Evolutionary conservation across 176 grass and related monocot genomes (phyloP), one percentile per base, ranked within the genome.

Genomic region (Paspalum notatum): DNA sequence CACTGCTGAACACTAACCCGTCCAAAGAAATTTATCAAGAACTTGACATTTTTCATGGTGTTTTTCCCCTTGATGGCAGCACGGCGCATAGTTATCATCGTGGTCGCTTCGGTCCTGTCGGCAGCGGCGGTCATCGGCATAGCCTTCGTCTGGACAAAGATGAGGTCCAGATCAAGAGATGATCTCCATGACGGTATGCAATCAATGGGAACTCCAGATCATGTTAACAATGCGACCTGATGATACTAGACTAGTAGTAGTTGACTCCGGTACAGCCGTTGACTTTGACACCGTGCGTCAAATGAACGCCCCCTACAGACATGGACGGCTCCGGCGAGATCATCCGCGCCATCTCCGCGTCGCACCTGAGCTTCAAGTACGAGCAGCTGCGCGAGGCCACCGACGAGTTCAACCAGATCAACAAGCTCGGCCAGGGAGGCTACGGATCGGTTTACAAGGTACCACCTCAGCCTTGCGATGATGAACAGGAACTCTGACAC

Each of bases 391-490:
- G 81, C 38, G 83, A 27, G 70, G 91, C 91, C 20, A 97, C 91
- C 0, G 88, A 87, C 15, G 80, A 93, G 80, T 97, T 97, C 66
- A 75, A 69, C 55, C 91, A 91, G 68, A 89, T 60, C 58, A 93
- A 97, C 80, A 93, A 92, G 79, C 72, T 97, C 17, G 91, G 94
- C 15, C 90, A 97, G 87, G 94, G 94, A 0, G 94, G 91, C 49
- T 97, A 83, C 39, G 94, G 94, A 9, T 84, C 94, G 18, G 94
- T 97, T 0, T 97, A 97, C 80, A 97, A 89, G 93, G 93, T 95
- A 83, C 37, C 10, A 83, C 37, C 10, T 10, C n/a, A 32, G 32
- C 32, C 32, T 32, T 32, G 32, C n/a, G n/a, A n/a, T 32, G 32
- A 32, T 32, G 32, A 32, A 32, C 32, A 32, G 1, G 32, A 32